Evolutionary conservation across 1,284 basidiomycete genomes (phyloP).

Genomic region (Trametes sp.): DNA sequence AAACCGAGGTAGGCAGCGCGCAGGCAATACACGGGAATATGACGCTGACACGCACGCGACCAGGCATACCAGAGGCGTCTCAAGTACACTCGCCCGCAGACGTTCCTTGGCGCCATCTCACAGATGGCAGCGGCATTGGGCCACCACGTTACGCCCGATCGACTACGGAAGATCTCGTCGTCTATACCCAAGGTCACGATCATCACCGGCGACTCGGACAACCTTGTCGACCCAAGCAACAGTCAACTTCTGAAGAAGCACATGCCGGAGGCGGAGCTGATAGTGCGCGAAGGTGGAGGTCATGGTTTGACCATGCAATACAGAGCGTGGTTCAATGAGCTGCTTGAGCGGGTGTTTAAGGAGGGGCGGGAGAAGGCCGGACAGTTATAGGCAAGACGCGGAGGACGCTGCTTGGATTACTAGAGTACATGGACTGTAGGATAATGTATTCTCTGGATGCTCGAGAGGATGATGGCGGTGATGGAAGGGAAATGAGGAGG

Average conservation of each 20-base stretch:
- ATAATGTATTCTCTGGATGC: conserved; percentile 1
- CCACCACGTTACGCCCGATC: conserved; percentile 67
- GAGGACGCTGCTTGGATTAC: background rate
- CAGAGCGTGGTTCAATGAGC: conserved; percentile 58
- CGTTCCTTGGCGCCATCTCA: conserved; percentile 68
- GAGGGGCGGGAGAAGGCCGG: conserved; percentile 53
- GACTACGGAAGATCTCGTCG: conserved; percentile 62
- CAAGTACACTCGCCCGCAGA: conserved; percentile 65
- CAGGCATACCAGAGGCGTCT: conserved; percentile 63
- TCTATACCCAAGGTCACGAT: conserved; percentile 71
- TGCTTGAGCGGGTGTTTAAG: conserved; percentile 63
- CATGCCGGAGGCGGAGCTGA: conserved; percentile 75
- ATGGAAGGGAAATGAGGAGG: background rate
- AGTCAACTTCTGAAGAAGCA: conserved; percentile 64
- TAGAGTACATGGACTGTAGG: conserved; percentile 13
- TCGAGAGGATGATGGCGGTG: background rate
- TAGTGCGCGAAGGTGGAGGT: conserved; percentile 70
- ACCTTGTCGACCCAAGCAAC: conserved; percentile 66
- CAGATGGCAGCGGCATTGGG: conserved; percentile 80
- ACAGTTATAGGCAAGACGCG: background rate
- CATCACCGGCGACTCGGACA: conserved; percentile 79
- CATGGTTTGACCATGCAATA: conserved; percentile 73
- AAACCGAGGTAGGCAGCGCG: conserved; percentile 52
- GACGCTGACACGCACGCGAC: background rate
- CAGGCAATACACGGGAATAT: background rate